Evolutionary conservation across 2,329 filamentous ascomycete species (phyloP).

Genomic region (Scolecobasidium constrictum): DNA sequence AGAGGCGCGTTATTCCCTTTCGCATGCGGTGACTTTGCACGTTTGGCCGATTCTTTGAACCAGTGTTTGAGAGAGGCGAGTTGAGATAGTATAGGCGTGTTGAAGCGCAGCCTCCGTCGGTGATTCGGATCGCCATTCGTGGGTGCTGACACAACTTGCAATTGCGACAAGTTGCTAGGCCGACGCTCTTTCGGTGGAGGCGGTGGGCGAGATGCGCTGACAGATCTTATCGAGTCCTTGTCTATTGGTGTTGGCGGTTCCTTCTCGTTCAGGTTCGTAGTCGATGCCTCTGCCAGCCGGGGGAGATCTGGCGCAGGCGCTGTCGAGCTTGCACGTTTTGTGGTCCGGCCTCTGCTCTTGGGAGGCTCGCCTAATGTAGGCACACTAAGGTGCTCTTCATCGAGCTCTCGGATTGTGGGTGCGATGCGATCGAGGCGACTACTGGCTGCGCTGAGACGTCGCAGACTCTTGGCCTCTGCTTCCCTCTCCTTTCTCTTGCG

Average conservation of each 20-base stretch:
- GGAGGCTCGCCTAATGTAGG: constrained; percentile 44
- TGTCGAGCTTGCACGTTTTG: constrained; percentile 48
- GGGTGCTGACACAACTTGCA: constrained; percentile 50
- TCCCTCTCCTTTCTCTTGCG: constrained; percentile 79
- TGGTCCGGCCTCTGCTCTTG: constrained; percentile 63
- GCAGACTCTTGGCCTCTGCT: constrained; percentile 64
- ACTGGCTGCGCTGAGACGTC: constrained; percentile 80
- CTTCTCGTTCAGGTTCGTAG: constrained; percentile 26
- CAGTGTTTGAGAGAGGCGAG: constrained; percentile 59
- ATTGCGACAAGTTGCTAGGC: constrained; percentile 77
- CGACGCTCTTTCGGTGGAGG: constrained; percentile 80
- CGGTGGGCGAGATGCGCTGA: constrained; percentile 67
- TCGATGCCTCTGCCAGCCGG: constrained; percentile 54
- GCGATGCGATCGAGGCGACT: constrained; percentile 75
- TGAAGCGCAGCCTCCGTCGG: constrained; percentile 44
- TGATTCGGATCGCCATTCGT: constrained; percentile 42
- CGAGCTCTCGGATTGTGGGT: constrained; percentile 64
- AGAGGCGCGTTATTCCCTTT: constrained; percentile 8
- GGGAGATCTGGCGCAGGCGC: constrained; percentile 41
- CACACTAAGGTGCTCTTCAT: constrained; percentile 55
- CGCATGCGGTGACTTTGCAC: constrained; percentile 43
- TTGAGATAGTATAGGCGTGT: constrained; percentile 55
- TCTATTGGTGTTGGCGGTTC: constrained; percentile 62
- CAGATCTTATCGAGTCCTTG: constrained; percentile 65
- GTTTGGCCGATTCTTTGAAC: constrained; percentile 57